These are phyloP conservation scores for Penium margaritaceum DNA, from an alignment of 139 green algal genomes.

Conservation along the genomic window DNA sequence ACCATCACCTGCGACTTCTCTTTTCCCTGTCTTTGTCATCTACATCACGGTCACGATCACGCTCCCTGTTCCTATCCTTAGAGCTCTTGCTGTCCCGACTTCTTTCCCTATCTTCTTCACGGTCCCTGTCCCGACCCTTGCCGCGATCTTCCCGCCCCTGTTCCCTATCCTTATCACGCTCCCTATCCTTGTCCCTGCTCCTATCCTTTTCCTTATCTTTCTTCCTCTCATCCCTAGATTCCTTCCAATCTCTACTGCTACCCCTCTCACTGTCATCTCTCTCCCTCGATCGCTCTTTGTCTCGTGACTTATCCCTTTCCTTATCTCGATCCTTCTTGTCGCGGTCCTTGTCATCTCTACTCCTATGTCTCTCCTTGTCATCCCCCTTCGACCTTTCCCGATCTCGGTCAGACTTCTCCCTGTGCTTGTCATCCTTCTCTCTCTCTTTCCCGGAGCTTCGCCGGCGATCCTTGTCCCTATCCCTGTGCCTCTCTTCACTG, in stretches of 20 bases:
- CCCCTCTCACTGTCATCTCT: constrained; percentile 3
- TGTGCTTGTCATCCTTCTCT: constrained; percentile 11
- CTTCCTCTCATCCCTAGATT: constrained; percentile 11
- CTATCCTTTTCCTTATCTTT: constrained; percentile 16
- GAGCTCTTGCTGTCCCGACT: constrained; percentile 6
- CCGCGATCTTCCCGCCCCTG: neutral
- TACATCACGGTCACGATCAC: constrained; percentile 7
- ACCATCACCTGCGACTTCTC: constrained; percentile 4
- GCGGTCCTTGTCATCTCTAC: constrained; percentile 26
- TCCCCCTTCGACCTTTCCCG: constrained; percentile 13
- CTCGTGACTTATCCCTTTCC: constrained; percentile 18
- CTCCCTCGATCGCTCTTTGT: constrained; percentile 13
- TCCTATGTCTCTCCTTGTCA: constrained; percentile 32
- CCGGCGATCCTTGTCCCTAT: constrained; percentile 21
- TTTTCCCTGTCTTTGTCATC: constrained; percentile 32
- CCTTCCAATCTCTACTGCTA: neutral
- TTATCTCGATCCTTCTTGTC: constrained; percentile 14
- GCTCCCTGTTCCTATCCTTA: constrained; percentile 25
- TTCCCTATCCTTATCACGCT: constrained; percentile 30
- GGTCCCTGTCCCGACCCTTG: neutral
- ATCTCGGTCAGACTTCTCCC: constrained; percentile 32
- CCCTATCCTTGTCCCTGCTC: constrained; percentile 9
- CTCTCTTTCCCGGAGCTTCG: neutral
- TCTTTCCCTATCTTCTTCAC: constrained; percentile 22
- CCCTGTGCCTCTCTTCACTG: neutral